Evolutionary conservation across 148 eudicot species (phyloP).

Genomic region (Dianthus caryophyllus): DNA sequence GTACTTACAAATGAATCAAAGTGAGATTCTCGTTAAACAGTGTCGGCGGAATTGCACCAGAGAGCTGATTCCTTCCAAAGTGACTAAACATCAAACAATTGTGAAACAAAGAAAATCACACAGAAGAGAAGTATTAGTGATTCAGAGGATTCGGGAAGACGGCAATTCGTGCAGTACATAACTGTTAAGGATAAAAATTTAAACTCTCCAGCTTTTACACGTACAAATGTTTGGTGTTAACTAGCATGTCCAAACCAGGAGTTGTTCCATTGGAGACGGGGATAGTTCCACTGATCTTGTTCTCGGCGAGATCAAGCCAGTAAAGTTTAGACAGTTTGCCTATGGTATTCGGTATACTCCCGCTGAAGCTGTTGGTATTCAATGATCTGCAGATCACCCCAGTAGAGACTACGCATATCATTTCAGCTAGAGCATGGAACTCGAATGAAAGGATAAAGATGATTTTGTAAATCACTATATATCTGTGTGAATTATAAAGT

Average conservation of each 20-base stretch:
- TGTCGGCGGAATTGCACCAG: constrained; percentile 59
- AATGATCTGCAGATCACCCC: constrained; percentile 46
- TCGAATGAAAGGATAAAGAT: not conserved
- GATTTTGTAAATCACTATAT: not conserved
- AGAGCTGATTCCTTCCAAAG: constrained; percentile 67
- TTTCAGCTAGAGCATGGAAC: not conserved
- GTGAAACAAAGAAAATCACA: not conserved
- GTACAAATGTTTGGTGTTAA: constrained; percentile 63
- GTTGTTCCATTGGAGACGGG: constrained; percentile 55
- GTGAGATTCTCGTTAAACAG: constrained; percentile 58
- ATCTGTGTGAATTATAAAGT: not conserved
- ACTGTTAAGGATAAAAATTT: not conserved
- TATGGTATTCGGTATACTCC: constrained; percentile 46
- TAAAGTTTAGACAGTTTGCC: constrained; percentile 47
- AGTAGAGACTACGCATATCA: not conserved
- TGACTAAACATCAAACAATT: constrained; percentile 43
- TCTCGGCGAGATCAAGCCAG: constrained; percentile 61
- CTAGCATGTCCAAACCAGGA: constrained; percentile 59
- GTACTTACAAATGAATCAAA: constrained; percentile 72
- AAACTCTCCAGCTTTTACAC: constrained; percentile 15
- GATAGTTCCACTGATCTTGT: constrained; percentile 49
- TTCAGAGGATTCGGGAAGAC: not conserved
- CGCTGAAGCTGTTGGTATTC: constrained; percentile 58
- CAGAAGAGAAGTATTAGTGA: constrained; percentile 2
- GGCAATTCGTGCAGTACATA: not conserved